phyloP scores from a whole-genome alignment of 225 moss, liverwort and hornwort species.

The Sphagnum contortum region DNA sequence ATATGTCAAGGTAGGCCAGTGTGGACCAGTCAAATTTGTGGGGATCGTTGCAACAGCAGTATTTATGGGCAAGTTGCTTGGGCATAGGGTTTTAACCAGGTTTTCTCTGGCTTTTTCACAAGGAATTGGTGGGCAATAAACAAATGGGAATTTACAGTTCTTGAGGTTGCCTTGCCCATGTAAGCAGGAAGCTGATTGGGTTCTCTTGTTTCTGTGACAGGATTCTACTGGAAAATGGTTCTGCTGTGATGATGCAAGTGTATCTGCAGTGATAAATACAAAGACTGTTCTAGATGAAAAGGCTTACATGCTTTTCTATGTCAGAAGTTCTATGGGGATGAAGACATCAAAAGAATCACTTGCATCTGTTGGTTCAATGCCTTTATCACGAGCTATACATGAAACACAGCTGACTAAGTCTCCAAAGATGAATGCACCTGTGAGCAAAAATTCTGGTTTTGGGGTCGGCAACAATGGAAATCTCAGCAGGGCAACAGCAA shows the following conservation, averaged over 20 bases:
- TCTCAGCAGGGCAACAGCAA: constrained; percentile 40
- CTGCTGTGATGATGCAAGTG: constrained; percentile 75
- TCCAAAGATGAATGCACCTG: neutral
- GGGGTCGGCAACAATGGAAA: constrained; percentile 40
- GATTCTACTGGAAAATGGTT: constrained; percentile 71
- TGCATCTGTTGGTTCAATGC: constrained; percentile 18
- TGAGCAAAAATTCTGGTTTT: constrained; percentile 40
- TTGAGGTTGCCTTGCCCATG: too few species aligned
- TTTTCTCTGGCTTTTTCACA: too few species aligned
- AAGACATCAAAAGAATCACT: constrained; percentile 34
- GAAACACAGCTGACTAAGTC: constrained; percentile 28
- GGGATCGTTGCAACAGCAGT: too few species aligned
- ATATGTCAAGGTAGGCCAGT: constrained; percentile 56
- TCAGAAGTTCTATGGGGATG: constrained; percentile 41
- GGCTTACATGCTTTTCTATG: constrained; percentile 62
- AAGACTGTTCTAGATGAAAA: constrained; percentile 51
- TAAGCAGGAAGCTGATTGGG: too few species aligned
- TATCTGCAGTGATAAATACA: constrained; percentile 29
- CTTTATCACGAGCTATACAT: constrained; percentile 30
- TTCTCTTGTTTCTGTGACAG: constrained; percentile 14
- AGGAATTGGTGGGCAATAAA: too few species aligned
- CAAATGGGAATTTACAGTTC: too few species aligned
- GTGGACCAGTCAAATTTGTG: too few species aligned
- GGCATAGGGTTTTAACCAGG: too few species aligned
- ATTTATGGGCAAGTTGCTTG: too few species aligned